These are phyloP conservation scores for Debaryomyces sp. DNA, from an alignment of 1,139 yeast species.

Conservation along the genomic window DNA sequence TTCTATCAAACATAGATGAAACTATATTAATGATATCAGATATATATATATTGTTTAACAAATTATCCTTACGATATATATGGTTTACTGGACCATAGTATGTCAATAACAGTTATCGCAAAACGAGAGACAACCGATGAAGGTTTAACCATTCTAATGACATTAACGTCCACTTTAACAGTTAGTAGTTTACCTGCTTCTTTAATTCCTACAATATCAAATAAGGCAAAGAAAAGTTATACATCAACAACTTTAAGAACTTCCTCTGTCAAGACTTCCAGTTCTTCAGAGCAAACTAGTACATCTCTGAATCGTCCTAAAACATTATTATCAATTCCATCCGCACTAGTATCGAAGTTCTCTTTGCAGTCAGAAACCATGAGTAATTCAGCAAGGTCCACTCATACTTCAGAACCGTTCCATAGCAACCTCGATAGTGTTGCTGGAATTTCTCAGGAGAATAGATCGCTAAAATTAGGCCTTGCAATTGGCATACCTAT, in stretches of 20 bases:
- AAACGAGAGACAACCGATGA: slow-evolving; percentile 8
- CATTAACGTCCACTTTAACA: slow-evolving; percentile 25
- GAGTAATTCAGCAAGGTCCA: slow-evolving; percentile 3
- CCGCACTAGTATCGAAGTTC: slow-evolving; percentile 8
- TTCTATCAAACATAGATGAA: slow-evolving; percentile 1
- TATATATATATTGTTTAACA: slow-evolving; percentile 1
- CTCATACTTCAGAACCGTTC: slow-evolving; percentile 9
- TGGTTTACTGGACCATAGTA: neutral
- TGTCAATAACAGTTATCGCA: neutral
- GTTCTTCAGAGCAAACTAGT: neutral
- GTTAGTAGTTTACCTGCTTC: slow-evolving; percentile 9
- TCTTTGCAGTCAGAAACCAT: slow-evolving; percentile 4
- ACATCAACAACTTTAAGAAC: neutral
- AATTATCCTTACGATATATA: neutral
- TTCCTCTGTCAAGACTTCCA: neutral
- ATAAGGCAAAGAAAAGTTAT: neutral
- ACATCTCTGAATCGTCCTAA: slow-evolving; percentile 3
- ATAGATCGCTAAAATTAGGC: slow-evolving; percentile 30
- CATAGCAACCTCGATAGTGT: slow-evolving; percentile 3
- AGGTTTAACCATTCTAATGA: slow-evolving; percentile 18
- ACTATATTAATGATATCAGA: neutral
- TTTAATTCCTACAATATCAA: neutral
- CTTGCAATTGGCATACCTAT: slow-evolving; percentile 49
- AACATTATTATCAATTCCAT: slow-evolving; percentile 8
- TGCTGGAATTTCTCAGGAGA: neutral